Evolutionary conservation across 2,329 filamentous ascomycete species (phyloP).

Genomic region (Teratosphaeria gauchensis): DNA sequence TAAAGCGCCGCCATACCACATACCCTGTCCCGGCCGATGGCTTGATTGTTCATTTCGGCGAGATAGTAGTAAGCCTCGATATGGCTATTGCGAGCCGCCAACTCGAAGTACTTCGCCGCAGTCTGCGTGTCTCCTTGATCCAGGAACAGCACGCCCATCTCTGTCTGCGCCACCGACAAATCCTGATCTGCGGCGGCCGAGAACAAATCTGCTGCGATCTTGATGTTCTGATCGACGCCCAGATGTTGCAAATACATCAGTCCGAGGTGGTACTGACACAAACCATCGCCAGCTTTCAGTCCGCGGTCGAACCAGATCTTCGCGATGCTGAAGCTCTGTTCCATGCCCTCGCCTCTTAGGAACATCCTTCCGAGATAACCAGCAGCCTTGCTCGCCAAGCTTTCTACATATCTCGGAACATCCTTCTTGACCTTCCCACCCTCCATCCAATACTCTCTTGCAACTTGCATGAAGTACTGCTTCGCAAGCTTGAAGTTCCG

Average conservation of each 20-base stretch:
- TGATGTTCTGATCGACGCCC: conserved; percentile 59
- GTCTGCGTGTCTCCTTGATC: conserved; percentile 77
- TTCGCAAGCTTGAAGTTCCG: conserved; percentile 64
- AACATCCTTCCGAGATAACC: conserved; percentile 86
- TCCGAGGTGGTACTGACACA: conserved; percentile 77
- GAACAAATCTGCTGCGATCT: conserved; percentile 65
- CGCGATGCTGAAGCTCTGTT: conserved; percentile 68
- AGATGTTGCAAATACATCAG: conserved; percentile 75
- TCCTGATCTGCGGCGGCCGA: conserved; percentile 73
- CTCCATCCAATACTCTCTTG: conserved; percentile 70
- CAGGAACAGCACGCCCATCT: conserved; percentile 73
- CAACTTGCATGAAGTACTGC: conserved; percentile 71
- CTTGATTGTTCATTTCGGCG: conserved; percentile 74
- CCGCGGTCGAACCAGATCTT: conserved; percentile 77
- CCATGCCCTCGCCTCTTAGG: conserved; percentile 73
- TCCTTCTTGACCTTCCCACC: conserved; percentile 67
- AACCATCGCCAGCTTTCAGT: conserved; percentile 61
- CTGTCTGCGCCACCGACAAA: conserved; percentile 68
- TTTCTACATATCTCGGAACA: conserved; percentile 61
- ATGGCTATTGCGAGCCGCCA: conserved; percentile 70
- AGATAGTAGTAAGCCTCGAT: conserved; percentile 90
- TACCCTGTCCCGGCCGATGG: conserved; percentile 67
- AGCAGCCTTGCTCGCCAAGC: conserved; percentile 70
- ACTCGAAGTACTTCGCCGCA: conserved; percentile 78
- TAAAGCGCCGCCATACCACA: conserved; percentile 70